phyloP scores from a whole-genome alignment of 1,284 basidiomycete genomes.

The Thelephora terrestris region DNA sequence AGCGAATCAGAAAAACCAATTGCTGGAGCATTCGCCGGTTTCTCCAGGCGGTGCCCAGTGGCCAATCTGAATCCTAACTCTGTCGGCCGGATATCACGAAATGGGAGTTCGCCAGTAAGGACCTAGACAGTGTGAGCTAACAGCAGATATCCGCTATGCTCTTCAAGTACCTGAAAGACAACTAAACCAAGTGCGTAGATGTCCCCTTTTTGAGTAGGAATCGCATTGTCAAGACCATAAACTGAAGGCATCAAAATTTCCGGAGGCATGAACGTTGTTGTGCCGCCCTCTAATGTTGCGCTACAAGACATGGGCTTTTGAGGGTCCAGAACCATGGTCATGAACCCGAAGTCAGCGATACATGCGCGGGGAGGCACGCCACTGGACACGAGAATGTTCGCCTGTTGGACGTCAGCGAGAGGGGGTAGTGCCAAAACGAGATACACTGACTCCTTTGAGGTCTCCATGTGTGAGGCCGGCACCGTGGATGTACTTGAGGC shows the following conservation, averaged over 20 bases:
- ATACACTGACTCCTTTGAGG: constrained; percentile 4
- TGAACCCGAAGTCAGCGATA: constrained; percentile 4
- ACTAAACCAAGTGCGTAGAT: neutral
- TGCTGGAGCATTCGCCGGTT: neutral
- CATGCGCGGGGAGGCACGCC: constrained; percentile 1
- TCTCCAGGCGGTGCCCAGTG: neutral
- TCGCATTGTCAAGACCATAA: neutral
- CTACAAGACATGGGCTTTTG: neutral
- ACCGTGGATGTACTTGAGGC: constrained; percentile 4
- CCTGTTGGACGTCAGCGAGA: neutral
- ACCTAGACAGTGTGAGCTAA: neutral
- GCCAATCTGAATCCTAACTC: neutral
- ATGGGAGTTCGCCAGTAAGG: neutral
- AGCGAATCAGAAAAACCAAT: constrained; percentile 3
- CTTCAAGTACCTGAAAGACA: neutral
- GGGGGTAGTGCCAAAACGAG: neutral
- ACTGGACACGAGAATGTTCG: constrained; percentile 2
- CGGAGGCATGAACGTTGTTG: neutral
- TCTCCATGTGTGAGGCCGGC: constrained; percentile 4
- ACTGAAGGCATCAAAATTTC: constrained; percentile 1
- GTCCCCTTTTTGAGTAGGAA: neutral
- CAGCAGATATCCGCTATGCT: neutral
- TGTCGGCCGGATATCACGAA: neutral
- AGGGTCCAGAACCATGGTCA: constrained; percentile 1
- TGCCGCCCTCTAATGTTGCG: neutral